phyloP scores from a whole-genome alignment of 805 yeast genomes.

The Ogataea glucozyma region DNA sequence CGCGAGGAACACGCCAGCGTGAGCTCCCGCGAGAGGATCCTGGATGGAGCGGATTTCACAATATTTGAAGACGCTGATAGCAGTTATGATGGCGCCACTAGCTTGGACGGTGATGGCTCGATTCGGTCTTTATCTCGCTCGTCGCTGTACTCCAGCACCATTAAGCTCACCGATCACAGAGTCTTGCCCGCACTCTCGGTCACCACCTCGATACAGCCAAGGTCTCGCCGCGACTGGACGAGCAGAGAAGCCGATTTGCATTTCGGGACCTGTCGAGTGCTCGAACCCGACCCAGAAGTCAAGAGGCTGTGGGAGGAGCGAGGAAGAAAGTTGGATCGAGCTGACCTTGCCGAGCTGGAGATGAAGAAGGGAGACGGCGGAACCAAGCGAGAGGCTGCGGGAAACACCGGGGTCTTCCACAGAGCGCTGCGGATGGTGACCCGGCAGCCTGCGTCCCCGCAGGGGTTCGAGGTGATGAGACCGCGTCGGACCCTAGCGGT shows the following conservation, averaged over 20 bases:
- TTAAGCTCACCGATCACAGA: constrained; percentile 30
- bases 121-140: too few relatives aligned
- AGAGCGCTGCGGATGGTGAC: neutral
- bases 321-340: constrained; percentile 31
- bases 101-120: too few relatives aligned
- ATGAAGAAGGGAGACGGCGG: too few relatives aligned
- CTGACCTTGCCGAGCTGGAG: constrained; percentile 17
- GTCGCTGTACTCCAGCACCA: too few relatives aligned
- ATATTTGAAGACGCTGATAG: too few relatives aligned
- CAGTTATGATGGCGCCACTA: too few relatives aligned
- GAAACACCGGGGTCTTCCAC: constrained; percentile 3
- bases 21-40: too few relatives aligned
- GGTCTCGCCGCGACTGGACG: constrained; percentile 45
- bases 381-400: constrained; percentile 4
- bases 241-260: constrained; percentile 62
- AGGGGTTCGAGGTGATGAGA: constrained; percentile 35
- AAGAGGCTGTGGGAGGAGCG: constrained; percentile 53
- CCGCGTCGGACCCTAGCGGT: constrained; percentile 19
- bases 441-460: neutral
- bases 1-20: too few relatives aligned
- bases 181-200: constrained; percentile 25
- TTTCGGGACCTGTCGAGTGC: constrained; percentile 41
- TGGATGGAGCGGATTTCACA: too few relatives aligned
- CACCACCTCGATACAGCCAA: constrained; percentile 17
- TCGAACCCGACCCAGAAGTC: constrained; percentile 51